Conservation (phyloP, 306 rosid genomes). For the Trifolium dubium region DNA sequence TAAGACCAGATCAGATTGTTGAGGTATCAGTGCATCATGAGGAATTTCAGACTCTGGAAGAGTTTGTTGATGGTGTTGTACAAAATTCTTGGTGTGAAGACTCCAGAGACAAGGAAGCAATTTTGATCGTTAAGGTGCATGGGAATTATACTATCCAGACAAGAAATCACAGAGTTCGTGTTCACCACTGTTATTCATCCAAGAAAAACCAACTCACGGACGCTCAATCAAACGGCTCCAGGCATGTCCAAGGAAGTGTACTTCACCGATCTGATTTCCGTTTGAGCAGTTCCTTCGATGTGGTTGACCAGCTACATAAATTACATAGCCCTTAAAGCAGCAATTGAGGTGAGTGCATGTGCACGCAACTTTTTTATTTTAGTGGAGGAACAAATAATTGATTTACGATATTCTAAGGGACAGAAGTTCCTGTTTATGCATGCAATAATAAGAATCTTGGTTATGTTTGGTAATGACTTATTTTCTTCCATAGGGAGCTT, state of each 20-base stretch:
- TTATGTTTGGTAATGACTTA: constrained; percentile 29
- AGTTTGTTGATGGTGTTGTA: constrained; percentile 80
- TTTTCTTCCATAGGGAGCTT: constrained; percentile 38
- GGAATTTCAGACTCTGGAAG: constrained; percentile 74
- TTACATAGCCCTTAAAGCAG: constrained; percentile 60
- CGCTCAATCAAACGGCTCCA: constrained; percentile 49
- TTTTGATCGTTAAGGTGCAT: constrained; percentile 71
- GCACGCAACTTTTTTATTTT: constrained; percentile 21
- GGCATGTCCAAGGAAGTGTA: constrained; percentile 60
- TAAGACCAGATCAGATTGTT: constrained; percentile 72
- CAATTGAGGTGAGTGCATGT: constrained; percentile 41
- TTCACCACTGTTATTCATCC: constrained; percentile 74
- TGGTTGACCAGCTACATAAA: constrained; percentile 70
- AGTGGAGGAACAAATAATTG: background rate
- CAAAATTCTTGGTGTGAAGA: constrained; percentile 94
- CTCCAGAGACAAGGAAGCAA: constrained; percentile 81
- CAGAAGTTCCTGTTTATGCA: background rate
- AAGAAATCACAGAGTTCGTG: constrained; percentile 70
- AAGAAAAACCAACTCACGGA: constrained; percentile 47
- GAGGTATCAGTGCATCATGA: constrained; percentile 93
- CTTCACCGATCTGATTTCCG: constrained; percentile 82
- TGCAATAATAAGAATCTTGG: constrained; percentile 25
- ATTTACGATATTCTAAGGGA: background rate
- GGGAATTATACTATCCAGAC: constrained; percentile 64
- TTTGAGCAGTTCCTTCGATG: constrained; percentile 70